Conservation (phyloP, 345 rosid genomes). For the Eucalyptus polyanthemos region DNA sequence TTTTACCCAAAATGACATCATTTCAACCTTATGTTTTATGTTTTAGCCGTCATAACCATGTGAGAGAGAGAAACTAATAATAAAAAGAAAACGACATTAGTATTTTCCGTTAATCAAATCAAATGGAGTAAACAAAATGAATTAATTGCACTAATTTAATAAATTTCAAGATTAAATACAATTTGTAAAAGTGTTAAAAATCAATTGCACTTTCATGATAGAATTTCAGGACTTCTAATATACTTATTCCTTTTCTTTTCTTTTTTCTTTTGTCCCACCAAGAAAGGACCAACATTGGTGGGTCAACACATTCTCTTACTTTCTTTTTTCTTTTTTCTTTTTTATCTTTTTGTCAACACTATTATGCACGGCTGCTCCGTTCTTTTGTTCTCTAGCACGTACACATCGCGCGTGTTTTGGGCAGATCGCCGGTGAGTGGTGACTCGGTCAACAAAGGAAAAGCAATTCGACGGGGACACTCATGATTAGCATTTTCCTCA, state of each 20-base stretch:
- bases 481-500: background rate
- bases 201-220: background rate
- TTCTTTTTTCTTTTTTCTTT: background rate
- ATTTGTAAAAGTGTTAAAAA: background rate
- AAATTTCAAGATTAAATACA: no score
- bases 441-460: background rate
- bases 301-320: background rate
- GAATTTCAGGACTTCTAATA: no score
- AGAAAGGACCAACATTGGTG: background rate
- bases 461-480: background rate
- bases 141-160: background rate
- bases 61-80: background rate
- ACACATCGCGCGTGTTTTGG: background rate
- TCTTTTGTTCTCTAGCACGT: background rate
- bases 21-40: no score
- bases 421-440: background rate
- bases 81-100: accelerated
- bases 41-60: background rate
- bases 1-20: accelerated
- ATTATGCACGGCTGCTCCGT: background rate
- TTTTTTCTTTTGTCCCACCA: background rate
- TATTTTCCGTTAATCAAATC: no score
- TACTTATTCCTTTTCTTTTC: background rate
- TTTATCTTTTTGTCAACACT: background rate
- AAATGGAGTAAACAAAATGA: accelerated